Base-by-base conservation (phyloP, 495 filamentous ascomycete species). In the Articulospora tetracladia region DNA sequence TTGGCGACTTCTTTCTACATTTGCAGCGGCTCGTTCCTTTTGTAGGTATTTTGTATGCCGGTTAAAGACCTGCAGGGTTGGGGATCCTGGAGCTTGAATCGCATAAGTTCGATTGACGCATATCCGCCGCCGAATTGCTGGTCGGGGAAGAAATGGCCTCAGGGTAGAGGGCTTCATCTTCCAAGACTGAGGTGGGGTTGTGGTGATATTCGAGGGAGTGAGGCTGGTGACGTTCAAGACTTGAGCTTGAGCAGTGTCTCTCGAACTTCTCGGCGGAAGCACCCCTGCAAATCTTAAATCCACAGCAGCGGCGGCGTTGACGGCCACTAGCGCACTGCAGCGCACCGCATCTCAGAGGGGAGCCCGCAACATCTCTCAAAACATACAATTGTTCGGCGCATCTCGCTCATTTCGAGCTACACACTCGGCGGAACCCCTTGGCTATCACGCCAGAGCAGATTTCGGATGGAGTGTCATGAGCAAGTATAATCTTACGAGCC, bases 61-160 rank as follows among this genome's bases (percentile, higher is more conserved):
- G 73, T 94, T 93, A 87, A 99, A 99, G 73, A 99, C 89, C 67
- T 97, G 85, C 57, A 93, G 80, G 54, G 85, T 79, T 36, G 92
- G 89, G 20, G 83, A 83, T 47, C 90, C 88, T 6, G 90, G 79
- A 26, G 86, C 79, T 75, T 91, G 87, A 64, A 86, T 82, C 46
- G 92, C 91, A 74, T 95, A 96, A 44, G 67, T 74, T 59, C 88
- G 80, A 59, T 28, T 46, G 7, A 65, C 32, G 25, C 26, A 60
- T 49, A 54, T 25, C 49, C 50, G 53, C 62, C 56, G 59, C 23
- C 59, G 52, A 17, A 60, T 50, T 17, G 57, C 57, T 36, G 59
- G 26, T 34, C 25, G 55, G 1, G 59, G 52, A 10, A 68, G 54
- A 59, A 67, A 62, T 1, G 65, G 58, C 12, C 61, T 41, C 7